Base-by-base conservation (phyloP, 2,329 filamentous ascomycete species). In the Zasmidium angulare region DNA sequence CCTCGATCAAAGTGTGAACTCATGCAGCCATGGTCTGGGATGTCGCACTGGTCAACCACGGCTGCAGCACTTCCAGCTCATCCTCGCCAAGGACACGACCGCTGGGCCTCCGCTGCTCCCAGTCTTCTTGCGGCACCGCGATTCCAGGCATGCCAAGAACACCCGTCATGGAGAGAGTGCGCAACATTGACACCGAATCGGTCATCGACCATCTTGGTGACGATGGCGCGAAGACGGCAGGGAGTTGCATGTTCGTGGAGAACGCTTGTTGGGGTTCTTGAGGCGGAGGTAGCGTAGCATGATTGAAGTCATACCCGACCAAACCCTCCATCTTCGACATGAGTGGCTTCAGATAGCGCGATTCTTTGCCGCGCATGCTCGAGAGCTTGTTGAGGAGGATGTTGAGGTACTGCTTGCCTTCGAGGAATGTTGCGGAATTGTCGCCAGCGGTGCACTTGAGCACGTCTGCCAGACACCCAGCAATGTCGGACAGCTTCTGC, bases 401-500 rank as follows among this genome's bases (percentile, higher is more conserved):
- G 50, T 66, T 63, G 47, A 74, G 66, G 58, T 73, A 73, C 53
- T 74, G 67, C 57, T 72, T 71, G 23, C 72, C 72, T 58, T 71
- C 68, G 19, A 66, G 53, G 52, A 72, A 72, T 1, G 71, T 71
- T 2, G 66, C 55, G 4, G 69, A 72, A 2, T 63, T 68, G 54
- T 74, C 72, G 20, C 71, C 72, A 23, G 69, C 71, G 11, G 71
- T 72, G 59, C 72, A 74, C 29, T 66, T 65, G n/a, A 74, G 62
- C 1, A 74, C 72, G 55, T 74, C 72, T 2, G 71, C 71, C 7
- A 74, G 69, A 49, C 72, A 74, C 46, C 69, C 69, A 10, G 71
- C 71, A 26, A 74, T 72, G 60, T 74, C 71, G 14, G 68, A 71
- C 10, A 74, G 63, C 58, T 74, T 74, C 56, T 74, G 72, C 59